Conservation (phyloP, 352 stramenopile genomes). For the Phytophthora constricta region DNA sequence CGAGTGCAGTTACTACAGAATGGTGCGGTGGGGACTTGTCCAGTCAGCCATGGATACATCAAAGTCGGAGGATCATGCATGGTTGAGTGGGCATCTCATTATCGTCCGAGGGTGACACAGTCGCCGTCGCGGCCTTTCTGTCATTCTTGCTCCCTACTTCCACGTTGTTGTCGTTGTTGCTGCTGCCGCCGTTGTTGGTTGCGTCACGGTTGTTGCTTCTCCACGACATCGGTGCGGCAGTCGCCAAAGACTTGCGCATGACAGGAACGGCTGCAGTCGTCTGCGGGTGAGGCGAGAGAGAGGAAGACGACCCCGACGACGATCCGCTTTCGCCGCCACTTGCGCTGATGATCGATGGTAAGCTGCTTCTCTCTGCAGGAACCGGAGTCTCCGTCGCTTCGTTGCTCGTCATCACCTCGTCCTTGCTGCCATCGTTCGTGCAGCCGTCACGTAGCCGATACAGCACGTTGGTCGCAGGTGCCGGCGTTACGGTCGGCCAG, state of each 20-base stretch:
- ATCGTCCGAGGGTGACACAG: constrained; percentile 19
- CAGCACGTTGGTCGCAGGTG: constrained; percentile 36
- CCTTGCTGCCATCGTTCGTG: constrained; percentile 11
- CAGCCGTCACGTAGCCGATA: constrained; percentile 39
- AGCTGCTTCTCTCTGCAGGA: constrained; percentile 14
- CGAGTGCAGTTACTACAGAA: constrained; percentile 32
- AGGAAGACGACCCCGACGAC: constrained; percentile 30
- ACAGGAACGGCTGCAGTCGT: constrained; percentile 13
- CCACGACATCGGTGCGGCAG: background rate
- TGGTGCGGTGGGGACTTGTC: constrained; percentile 11
- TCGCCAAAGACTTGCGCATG: constrained; percentile 6
- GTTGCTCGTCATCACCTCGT: constrained; percentile 20
- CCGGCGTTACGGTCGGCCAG: constrained; percentile 42
- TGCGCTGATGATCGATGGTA: constrained; percentile 20
- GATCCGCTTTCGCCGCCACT: constrained; percentile 25
- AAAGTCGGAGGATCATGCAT: constrained; percentile 36
- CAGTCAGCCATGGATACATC: constrained; percentile 28
- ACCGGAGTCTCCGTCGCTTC: background rate
- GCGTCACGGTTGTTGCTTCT: background rate
- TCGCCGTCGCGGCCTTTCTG: background rate
- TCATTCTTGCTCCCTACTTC: background rate
- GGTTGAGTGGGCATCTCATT: constrained; percentile 14
- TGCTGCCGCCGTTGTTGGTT: background rate
- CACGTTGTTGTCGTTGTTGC: background rate
- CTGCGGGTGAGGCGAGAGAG: constrained; percentile 29